These are phyloP conservation scores for Cutaneotrichosporon cyanovorans DNA, from an alignment of 1,284 basidiomycete species.

Conservation along the genomic window DNA sequence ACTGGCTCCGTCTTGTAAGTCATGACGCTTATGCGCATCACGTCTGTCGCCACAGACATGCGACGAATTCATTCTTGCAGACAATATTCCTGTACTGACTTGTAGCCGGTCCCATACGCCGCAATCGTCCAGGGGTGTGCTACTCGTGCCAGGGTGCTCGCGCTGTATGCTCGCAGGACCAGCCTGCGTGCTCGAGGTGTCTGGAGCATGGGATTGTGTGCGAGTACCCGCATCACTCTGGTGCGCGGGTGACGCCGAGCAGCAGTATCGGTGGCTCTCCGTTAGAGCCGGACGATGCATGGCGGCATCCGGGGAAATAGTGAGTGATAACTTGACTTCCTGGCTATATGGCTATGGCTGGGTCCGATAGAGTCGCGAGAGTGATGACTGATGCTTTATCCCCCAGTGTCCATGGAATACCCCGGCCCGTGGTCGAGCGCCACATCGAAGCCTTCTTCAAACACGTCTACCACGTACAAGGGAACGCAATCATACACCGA, in stretches of 20 bases:
- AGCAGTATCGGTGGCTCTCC: slow-evolving; percentile 12
- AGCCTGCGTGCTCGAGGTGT: slow-evolving; percentile 10
- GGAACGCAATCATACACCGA: slow-evolving; percentile 19
- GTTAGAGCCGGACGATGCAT: slow-evolving; percentile 1
- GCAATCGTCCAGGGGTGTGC: slow-evolving; percentile 8
- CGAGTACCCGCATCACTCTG: slow-evolving; percentile 2
- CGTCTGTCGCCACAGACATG: too few species aligned
- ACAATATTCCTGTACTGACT: neutral
- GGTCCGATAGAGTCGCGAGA: neutral
- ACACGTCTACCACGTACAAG: slow-evolving; percentile 17
- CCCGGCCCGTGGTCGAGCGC: slow-evolving; percentile 10
- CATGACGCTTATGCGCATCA: neutral
- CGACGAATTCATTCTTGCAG: too few species aligned
- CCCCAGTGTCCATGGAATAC: slow-evolving; percentile 11
- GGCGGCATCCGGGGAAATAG: neutral
- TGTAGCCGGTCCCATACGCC: slow-evolving; percentile 12
- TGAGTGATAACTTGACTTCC: neutral
- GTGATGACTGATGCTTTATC: neutral
- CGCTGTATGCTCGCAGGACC: slow-evolving; percentile 12
- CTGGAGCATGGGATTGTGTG: slow-evolving; percentile 7
- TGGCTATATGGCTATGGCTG: too few species aligned
- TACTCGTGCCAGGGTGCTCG: slow-evolving; percentile 7
- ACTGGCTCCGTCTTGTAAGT: slow-evolving; percentile 4
- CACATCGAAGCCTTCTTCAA: slow-evolving; percentile 21
- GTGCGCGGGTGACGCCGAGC: slow-evolving; percentile 5